A percentile compares a stretch with the other conserved stretches of the same genome.
phyloP scores from a whole-genome alignment of 176 grass and related monocot genomes.

The Cenchrus purpureus region DNA sequence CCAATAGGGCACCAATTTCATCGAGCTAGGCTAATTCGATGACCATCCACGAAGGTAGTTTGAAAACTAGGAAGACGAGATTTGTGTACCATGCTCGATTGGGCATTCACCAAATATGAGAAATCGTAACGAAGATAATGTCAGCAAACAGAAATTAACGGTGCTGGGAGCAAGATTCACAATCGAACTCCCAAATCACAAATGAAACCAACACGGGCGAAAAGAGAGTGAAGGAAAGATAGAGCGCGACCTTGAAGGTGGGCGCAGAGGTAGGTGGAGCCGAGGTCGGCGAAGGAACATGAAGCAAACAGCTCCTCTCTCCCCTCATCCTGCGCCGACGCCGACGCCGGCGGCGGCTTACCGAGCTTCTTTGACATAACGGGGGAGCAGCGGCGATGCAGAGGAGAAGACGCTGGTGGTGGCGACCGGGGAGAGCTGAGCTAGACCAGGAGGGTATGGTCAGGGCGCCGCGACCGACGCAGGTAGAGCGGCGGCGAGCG shows the following conservation, averaged over 20 bases:
- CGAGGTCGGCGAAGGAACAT: slow-evolving; percentile 74
- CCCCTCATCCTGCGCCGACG: slow-evolving; percentile 16
- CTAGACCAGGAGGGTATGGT: not conserved
- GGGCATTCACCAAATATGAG: not conserved
- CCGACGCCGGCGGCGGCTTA: slow-evolving; percentile 12
- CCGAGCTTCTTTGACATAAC: slow-evolving; percentile 49
- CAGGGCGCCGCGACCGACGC: not conserved
- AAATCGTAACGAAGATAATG: not conserved
- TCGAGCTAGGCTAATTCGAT: not conserved
- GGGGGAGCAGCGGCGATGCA: not conserved
- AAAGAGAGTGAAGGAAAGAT: not conserved
- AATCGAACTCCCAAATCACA: not conserved
- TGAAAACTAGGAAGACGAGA: not conserved
- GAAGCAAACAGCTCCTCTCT: slow-evolving; percentile 63
- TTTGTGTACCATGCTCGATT: not conserved
- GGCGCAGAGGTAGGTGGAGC: slow-evolving; percentile 71
- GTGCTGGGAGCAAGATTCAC: not conserved
- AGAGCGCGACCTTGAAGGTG: slow-evolving; percentile 71
- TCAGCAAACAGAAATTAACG: not conserved
- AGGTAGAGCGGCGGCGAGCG: not conserved
- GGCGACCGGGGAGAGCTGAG: not conserved
- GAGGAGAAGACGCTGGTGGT: not conserved
- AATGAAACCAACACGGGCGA: not conserved
- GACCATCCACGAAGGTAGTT: not conserved
- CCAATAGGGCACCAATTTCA: not conserved